Evolutionary conservation across 2,329 filamentous ascomycete genomes (phyloP), one percentile per base, ranked within the genome.

Genomic region (Arthrobotrys musiformis): DNA sequence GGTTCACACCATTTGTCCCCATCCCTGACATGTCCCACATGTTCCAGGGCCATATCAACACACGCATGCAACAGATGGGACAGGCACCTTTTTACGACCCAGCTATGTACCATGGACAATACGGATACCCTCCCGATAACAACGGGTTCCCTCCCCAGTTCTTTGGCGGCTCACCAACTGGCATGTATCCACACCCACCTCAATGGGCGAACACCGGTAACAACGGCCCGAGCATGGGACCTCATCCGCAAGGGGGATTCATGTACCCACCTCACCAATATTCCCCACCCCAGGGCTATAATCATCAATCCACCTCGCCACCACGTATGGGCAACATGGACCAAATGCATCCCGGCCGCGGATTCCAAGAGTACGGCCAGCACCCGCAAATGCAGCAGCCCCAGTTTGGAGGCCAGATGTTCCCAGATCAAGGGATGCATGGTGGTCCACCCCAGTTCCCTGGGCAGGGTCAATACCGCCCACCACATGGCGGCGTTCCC

Each of bases 161-260:
- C n/a, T 70, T 70, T 37, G 64, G 50, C 15, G 73, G 58, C 4
- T 9, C 24, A 11, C 68, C 58, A 19, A 8, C 48, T 35, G 63
- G 33, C 4, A 67, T 66, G 60, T 70, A 63, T 30, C 66, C 66
- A 11, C 64, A 64, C 44, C 73, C 48, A 19, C 69, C 48, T 4
- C 64, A 76, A 15, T 77, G 73, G 73, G 60, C 58, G 9, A 46
- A 54, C 11, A 66, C 40, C n/a, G 40, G 33, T 26, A 64, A 52
- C 24, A 46, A 42, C 30, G 44, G 63, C 35, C 50, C 66, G 48
- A 58, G 37, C 19, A 62, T 67, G 52, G 48, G 48, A 35, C 64
- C 66, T n/a, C 67, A 70, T 37, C 60, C 58, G 11, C 73, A 70
- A 8, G 48, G 58, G 26, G 60, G 58, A 6, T 77, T 70, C 42